Evolutionary conservation across 176 grass and related monocot species (phyloP).

Genomic region (Oryza brachyantha): DNA sequence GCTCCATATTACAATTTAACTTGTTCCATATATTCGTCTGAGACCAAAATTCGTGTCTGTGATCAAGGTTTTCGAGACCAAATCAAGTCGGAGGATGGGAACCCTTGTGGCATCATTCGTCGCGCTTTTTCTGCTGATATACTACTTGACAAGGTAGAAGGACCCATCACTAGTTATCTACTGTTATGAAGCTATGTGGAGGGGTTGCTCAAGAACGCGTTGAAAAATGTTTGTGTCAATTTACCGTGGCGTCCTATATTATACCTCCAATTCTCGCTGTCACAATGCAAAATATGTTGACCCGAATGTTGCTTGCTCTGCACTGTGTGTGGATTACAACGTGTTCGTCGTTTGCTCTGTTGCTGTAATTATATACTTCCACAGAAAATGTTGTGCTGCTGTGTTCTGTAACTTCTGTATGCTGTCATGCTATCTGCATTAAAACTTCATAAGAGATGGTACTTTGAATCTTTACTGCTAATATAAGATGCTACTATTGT

Average conservation of each 20-base stretch:
- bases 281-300: constrained; percentile 27
- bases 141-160: constrained; percentile 79
- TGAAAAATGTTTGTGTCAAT: constrained; percentile 3
- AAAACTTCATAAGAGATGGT: not conserved
- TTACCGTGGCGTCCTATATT: not conserved
- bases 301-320: constrained; percentile 12
- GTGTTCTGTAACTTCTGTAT: not conserved
- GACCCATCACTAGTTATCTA: not conserved
- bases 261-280: constrained; percentile 17
- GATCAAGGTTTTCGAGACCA: constrained; percentile 75
- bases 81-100: constrained; percentile 92
- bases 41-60: not conserved
- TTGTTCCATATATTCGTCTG: not conserved
- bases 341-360: constrained; percentile 3
- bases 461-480: not conserved
- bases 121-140: constrained; percentile 78
- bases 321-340: not conserved
- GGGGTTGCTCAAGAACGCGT: constrained; percentile 11
- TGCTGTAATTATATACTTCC: constrained; percentile 22
- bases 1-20: not conserved
- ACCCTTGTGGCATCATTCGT: constrained; percentile 86
- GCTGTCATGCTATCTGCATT: not conserved
- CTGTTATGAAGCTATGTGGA: not conserved
- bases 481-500: not conserved
- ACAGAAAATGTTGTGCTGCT: constrained; percentile 13